phyloP scores from a whole-genome alignment of 2,329 filamentous ascomycete species.

The Neofusicoccum laricinum region DNA sequence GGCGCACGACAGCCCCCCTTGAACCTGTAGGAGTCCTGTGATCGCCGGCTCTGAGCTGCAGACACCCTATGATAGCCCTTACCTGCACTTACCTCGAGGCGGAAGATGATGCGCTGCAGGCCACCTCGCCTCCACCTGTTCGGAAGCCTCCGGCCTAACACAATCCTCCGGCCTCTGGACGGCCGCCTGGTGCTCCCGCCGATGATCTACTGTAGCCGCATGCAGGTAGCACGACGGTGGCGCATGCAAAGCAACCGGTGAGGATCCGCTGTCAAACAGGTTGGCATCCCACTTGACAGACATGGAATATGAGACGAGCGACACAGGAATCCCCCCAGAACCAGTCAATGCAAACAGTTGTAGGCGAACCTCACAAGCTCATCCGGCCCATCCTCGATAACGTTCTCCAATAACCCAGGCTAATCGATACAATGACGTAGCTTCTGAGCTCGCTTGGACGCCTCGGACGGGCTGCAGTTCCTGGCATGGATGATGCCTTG shows the following conservation, averaged over 20 bases:
- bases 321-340: background rate
- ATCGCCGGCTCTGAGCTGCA: background rate
- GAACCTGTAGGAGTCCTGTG: background rate
- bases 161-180: too few species aligned
- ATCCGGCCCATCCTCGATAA: background rate
- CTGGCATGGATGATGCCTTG: too few species aligned
- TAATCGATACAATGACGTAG: too few species aligned
- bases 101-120: too few species aligned
- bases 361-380: too few species aligned
- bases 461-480: too few species aligned
- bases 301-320: background rate
- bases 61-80: too few species aligned
- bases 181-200: too few species aligned
- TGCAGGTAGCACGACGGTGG: background rate
- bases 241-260: background rate
- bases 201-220: background rate
- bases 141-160: too few species aligned
- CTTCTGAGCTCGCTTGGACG: too few species aligned
- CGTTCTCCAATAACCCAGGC: background rate
- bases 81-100: too few species aligned
- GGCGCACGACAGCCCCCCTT: background rate
- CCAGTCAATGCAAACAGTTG: background rate
- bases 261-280: background rate
- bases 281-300: background rate
- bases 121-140: too few species aligned